Evolutionary conservation across 2,329 filamentous ascomycete genomes (phyloP).

Genomic region (Penicillium sp.): DNA sequence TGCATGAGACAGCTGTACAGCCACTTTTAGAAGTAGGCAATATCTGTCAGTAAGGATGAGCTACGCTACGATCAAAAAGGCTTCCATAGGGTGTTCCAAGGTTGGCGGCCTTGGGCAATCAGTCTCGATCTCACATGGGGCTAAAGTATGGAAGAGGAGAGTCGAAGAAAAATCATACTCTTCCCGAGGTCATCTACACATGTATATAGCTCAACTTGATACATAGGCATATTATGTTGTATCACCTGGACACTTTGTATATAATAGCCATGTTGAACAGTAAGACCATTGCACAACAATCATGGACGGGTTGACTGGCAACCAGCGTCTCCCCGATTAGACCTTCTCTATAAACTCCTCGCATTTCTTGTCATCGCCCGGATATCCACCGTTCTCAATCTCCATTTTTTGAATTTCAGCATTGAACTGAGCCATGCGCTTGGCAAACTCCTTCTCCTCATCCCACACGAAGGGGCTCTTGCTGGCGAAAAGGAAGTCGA

Average conservation of each 20-base stretch:
- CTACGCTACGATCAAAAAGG: too few relatives aligned
- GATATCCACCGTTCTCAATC: conserved; percentile 3
- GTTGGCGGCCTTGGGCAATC: too few relatives aligned
- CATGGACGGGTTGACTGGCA: not conserved
- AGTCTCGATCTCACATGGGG: too few relatives aligned
- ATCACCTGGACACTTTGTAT: not conserved
- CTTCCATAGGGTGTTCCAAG: too few relatives aligned
- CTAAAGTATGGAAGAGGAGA: too few relatives aligned
- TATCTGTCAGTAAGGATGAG: not conserved
- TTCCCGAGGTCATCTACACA: not conserved
- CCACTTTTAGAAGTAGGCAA: not conserved
- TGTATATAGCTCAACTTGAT: not conserved
- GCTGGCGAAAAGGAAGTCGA: conserved; percentile 20
- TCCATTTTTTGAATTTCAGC: conserved; percentile 8
- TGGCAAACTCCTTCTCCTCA: conserved; percentile 12
- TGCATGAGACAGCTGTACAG: not conserved
- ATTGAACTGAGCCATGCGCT: conserved; percentile 4
- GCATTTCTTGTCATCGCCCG: conserved; percentile 2
- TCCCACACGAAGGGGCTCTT: conserved; percentile 17
- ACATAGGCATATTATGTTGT: not conserved
- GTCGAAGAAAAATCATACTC: not conserved
- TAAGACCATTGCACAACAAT: not conserved
- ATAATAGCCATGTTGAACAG: conserved; percentile 1
- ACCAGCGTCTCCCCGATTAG: not conserved
- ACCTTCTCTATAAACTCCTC: conserved; percentile 6